Evolutionary conservation across 306 rosid genomes (phyloP), one percentile per base, ranked within the genome.

Genomic region (Oxytropis ochrocephala): DNA sequence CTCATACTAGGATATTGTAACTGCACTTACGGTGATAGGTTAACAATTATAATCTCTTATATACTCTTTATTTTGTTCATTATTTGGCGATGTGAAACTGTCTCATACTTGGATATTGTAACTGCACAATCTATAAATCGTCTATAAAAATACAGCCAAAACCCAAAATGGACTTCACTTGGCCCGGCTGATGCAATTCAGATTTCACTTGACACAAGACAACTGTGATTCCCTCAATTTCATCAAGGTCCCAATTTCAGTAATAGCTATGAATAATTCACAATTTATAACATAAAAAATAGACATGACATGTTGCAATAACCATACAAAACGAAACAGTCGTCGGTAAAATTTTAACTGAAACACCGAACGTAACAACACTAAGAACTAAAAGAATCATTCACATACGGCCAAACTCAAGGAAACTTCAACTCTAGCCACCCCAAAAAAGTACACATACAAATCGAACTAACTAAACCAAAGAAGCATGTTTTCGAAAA

Each of bases 391-490:
- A 10, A 5, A 46, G 14, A 46, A 32, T 35, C 48, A 46, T 16
- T 11, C 24, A 44, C 12, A 49, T 30, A 47, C 9, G 7, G 7
- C n/a, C n/a, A 27, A n/a, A 53, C 49, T 46, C 19, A 29, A 35
- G 41, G 10, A 62, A 47, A 66, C 29, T 19, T 7, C 47, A 18
- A 33, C 50, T 77, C 5, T 7, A 6, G 19, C 32, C 61, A 48
- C 50, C 51, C 8, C 29, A 35, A 30, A 35, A 30, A 62, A 11
- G 32, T 16, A 16, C 21, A 39, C 0, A 38, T 7, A 27, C 6
- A 48, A 70, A 75, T 51, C 54, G 18, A 68, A 75, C 39, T 50
- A 21, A 33, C 21, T n/a, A 80, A 75, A 43, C 46, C 67, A 35
- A 58, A 19, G 21, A 14, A 42, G 8, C 70, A 58, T 19, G 6